Evolutionary conservation across 2,329 filamentous ascomycete species (phyloP).

Genomic region (Pseudogymnoascus sp.): DNA sequence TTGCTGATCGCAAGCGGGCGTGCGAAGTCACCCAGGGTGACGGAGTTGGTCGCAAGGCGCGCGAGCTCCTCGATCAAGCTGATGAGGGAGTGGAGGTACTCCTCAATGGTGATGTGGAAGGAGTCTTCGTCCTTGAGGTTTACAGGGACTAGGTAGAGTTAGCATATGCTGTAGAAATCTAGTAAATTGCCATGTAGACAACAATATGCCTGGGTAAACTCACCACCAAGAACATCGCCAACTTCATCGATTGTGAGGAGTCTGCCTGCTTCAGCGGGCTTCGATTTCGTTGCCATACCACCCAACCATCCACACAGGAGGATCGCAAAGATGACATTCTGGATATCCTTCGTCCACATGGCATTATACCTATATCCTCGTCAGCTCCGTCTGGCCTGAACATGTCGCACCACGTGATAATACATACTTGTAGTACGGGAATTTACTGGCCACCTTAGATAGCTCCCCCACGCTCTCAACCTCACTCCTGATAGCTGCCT

Average conservation of each 20-base stretch:
- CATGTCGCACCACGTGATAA: neutral
- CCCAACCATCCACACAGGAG: slow-evolving; percentile 69
- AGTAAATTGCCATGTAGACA: neutral
- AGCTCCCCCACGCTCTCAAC: slow-evolving; percentile 65
- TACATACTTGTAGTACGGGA: slow-evolving; percentile 89
- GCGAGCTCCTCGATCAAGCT: slow-evolving; percentile 84
- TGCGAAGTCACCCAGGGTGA: slow-evolving; percentile 82
- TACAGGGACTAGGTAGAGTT: slow-evolving; percentile 60
- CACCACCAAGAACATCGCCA: slow-evolving; percentile 69
- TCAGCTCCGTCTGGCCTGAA: slow-evolving; percentile 8
- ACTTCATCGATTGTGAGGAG: slow-evolving; percentile 86
- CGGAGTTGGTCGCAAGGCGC: slow-evolving; percentile 87
- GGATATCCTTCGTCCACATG: slow-evolving; percentile 77
- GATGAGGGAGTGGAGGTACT: slow-evolving; percentile 87
- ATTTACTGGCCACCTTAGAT: slow-evolving; percentile 66
- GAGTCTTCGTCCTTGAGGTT: slow-evolving; percentile 84
- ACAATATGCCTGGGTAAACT: slow-evolving; percentile 18
- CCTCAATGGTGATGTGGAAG: slow-evolving; percentile 95
- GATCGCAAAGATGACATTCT: slow-evolving; percentile 62
- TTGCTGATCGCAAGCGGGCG: slow-evolving; percentile 81
- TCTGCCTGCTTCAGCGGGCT: slow-evolving; percentile 50
- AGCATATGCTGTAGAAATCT: slow-evolving; percentile 8
- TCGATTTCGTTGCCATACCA: slow-evolving; percentile 54
- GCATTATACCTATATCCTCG: slow-evolving; percentile 58
- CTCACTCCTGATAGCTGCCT: slow-evolving; percentile 64